Evolutionary conservation across 2,329 filamentous ascomycete species (phyloP), one percentile per base, ranked within the genome.

Genomic region (Truncatella angustata): DNA sequence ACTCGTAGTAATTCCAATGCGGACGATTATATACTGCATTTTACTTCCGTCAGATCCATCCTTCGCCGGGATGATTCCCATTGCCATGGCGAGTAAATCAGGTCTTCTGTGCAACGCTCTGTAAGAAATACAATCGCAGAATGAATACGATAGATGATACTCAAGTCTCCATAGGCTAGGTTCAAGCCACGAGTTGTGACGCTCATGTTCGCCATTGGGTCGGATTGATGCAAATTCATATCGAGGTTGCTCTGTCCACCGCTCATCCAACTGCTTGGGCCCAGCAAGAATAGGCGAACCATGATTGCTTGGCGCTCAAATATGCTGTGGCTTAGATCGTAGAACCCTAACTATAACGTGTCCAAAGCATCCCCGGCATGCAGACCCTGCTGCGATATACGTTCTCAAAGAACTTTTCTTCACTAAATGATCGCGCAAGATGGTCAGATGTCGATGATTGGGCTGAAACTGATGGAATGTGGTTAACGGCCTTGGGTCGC

Each of bases 291-390:
- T 32, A 26, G 47, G 46, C 28, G 26, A 34, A 12, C 34, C 11
- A 12, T 32, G 36, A 40, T 35, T 26, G 23, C 24, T 20, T 24
- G 28, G 16, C 43, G 16, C 18, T 24, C 21, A n/a, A 18, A 10
- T 46, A 46, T 46, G 37, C 40, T 51, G 44, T 24, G 16, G 23
- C 45, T 16, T 36, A 73, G 77, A 78, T 77, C 73, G 76, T 77
- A 80, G 80, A 79, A 80, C 74, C 70, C 73, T 81, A 82, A 81
- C 68, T 75, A 81, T 81, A 70, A 80, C 76, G 73, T 82, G 76
- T 82, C 79, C 79, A 82, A 82, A 74, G 71, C 76, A 73, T 76
- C 73, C 32, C 72, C 65, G 58, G 56, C 69, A 59, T 73, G 72
- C 68, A 71, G 74, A 75, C 70, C 73, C 68, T 68, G 69, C 64